Evolutionary conservation across 83 land plant genomes (phyloP).

Genomic region (Picea mariana): DNA sequence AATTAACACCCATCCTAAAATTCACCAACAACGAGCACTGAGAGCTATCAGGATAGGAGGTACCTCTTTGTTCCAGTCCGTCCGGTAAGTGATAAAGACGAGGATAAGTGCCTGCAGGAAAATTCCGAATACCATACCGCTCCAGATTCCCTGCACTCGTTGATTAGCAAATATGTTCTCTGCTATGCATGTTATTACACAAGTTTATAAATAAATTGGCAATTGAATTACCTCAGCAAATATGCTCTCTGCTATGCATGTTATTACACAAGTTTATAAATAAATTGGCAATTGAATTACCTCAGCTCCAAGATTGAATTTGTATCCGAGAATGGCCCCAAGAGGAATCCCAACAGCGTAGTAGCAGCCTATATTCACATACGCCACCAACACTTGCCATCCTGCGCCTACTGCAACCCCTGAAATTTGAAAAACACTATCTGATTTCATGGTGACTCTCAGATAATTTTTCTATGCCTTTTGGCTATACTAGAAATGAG

Average conservation of each 20-base stretch:
- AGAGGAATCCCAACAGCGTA: constrained; percentile 19
- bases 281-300: not conserved
- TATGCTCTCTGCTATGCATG: no score
- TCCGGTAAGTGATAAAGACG: constrained; percentile 30
- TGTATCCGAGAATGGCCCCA: constrained; percentile 19
- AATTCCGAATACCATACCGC: constrained; percentile 42
- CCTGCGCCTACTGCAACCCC: constrained; percentile 20
- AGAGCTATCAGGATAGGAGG: not conserved
- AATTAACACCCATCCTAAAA: no score
- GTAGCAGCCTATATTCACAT: constrained; percentile 20
- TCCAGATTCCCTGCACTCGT: constrained; percentile 45
- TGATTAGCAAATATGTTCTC: no score
- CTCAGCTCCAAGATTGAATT: not conserved
- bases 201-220: no score
- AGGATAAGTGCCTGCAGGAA: constrained; percentile 34
- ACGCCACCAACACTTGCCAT: constrained; percentile 20
- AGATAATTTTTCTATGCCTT: no score
- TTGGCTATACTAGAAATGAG: no score
- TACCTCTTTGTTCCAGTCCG: constrained; percentile 56
- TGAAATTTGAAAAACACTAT: not conserved
- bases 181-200: no score
- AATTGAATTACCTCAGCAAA: no score
- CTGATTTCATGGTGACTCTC: no score
- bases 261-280: no score
- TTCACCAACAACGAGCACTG: no score